These are phyloP conservation scores for Pythium folliculosum DNA, from an alignment of 352 stramenopile genomes.

Conservation along the genomic window DNA sequence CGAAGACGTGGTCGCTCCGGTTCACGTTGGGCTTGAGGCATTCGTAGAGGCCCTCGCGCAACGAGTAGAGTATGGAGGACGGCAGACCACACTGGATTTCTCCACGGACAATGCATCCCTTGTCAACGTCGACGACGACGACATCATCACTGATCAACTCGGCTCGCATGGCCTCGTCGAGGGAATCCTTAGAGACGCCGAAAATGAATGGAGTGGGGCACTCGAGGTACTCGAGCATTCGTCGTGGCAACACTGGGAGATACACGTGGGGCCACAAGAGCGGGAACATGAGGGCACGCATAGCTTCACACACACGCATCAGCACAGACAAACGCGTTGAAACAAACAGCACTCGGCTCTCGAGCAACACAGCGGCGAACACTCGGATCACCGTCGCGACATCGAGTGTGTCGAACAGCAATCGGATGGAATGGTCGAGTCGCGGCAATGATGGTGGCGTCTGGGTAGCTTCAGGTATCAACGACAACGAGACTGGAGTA, in stretches of 20 bases:
- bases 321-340: constrained; percentile 82
- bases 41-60: constrained; percentile 32
- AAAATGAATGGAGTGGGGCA: constrained; percentile 89
- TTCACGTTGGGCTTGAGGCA: constrained; percentile 40
- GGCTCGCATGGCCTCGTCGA: constrained; percentile 58
- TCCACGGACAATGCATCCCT: constrained; percentile 27
- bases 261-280: constrained; percentile 89
- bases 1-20: constrained; percentile 37
- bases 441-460: constrained; percentile 32
- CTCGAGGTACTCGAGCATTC: constrained; percentile 84
- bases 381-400: constrained; percentile 72
- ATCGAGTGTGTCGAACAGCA: constrained; percentile 83
- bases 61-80: constrained; percentile 21
- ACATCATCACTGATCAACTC: constrained; percentile 71
- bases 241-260: constrained; percentile 69
- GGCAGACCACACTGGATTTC: constrained; percentile 26
- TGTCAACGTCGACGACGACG: constrained; percentile 64
- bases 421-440: constrained; percentile 72
- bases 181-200: constrained; percentile 61
- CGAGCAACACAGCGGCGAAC: constrained; percentile 76
- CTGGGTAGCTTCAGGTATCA: constrained; percentile 4
- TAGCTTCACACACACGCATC: constrained; percentile 76
- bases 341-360: constrained; percentile 81
- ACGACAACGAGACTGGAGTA: constrained; percentile 37
- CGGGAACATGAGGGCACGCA: constrained; percentile 84